Evolutionary conservation across 768 basidiomycete genomes (phyloP).

Genomic region (Rhodosporidiobolus sp.): DNA sequence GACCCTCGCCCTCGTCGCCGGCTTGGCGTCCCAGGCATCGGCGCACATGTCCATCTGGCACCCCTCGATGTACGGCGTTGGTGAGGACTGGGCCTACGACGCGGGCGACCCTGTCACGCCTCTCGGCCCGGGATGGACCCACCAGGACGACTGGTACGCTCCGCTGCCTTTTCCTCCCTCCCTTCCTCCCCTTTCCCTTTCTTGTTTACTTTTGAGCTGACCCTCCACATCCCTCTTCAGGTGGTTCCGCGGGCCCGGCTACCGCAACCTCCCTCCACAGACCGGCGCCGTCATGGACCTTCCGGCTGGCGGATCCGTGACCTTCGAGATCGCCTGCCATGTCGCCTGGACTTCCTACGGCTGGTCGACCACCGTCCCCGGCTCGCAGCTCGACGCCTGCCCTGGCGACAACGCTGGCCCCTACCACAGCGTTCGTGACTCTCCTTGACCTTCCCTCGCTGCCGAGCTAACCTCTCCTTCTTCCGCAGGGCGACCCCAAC

Average conservation of each 20-base stretch:
- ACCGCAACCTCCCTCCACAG: constrained; percentile 2
- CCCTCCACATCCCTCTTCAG: not conserved
- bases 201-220: no score
- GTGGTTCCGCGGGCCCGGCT: constrained; percentile 38
- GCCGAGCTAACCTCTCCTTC: not conserved
- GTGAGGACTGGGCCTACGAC: constrained; percentile 1
- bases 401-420: constrained; percentile 27
- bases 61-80: constrained; percentile 32
- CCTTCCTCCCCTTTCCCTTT: no score
- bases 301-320: constrained; percentile 28
- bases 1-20: not conserved
- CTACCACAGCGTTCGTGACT: not conserved
- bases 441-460: not conserved
- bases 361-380: constrained; percentile 6
- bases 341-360: constrained; percentile 29
- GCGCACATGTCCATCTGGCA: not conserved
- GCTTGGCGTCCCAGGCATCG: not conserved
- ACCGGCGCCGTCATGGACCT: constrained; percentile 9
- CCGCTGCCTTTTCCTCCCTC: not conserved
- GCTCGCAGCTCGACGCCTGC: constrained; percentile 18
- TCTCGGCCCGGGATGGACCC: constrained; percentile 1
- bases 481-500: constrained; percentile 29
- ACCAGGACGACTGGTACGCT: constrained; percentile 23
- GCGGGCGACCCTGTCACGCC: not conserved
- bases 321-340: constrained; percentile 31